These are phyloP conservation scores for Pelargonium myrrhifolium DNA, from an alignment of 441 rosid species.

Conservation along the genomic window DNA sequence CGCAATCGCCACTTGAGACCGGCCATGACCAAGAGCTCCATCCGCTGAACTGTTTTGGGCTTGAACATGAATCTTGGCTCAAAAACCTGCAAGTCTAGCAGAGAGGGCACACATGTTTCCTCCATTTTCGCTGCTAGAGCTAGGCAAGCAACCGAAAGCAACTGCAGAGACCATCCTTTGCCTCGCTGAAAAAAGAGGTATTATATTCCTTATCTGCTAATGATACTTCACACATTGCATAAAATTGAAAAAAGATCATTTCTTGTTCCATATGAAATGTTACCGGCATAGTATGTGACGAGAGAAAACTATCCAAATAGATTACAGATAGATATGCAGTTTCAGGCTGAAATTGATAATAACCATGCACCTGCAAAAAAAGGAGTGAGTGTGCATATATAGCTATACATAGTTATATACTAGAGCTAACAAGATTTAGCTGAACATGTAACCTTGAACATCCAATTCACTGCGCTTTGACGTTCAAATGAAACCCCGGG, in stretches of 20 bases:
- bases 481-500: constrained; percentile 20
- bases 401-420: too few species aligned
- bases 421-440: neutral
- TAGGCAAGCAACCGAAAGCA: constrained; percentile 32
- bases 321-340: constrained; percentile 31
- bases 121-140: constrained; percentile 40
- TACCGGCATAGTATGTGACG: constrained; percentile 24
- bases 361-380: constrained; percentile 24
- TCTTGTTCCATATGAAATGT: neutral
- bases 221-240: neutral
- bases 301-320: constrained; percentile 34
- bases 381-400: neutral
- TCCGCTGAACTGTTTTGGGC: constrained; percentile 30
- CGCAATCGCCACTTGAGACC: constrained; percentile 32
- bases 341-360: constrained; percentile 29
- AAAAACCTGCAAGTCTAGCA: constrained; percentile 28
- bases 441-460: constrained; percentile 22
- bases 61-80: constrained; percentile 30
- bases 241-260: neutral
- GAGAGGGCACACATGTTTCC: constrained; percentile 29
- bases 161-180: constrained; percentile 33
- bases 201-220: neutral
- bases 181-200: constrained; percentile 17
- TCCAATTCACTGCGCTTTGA: constrained; percentile 31
- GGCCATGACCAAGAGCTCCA: constrained; percentile 35